phyloP scores from a whole-genome alignment of 2,329 filamentous ascomycete genomes.

The Whalleya microplaca region DNA sequence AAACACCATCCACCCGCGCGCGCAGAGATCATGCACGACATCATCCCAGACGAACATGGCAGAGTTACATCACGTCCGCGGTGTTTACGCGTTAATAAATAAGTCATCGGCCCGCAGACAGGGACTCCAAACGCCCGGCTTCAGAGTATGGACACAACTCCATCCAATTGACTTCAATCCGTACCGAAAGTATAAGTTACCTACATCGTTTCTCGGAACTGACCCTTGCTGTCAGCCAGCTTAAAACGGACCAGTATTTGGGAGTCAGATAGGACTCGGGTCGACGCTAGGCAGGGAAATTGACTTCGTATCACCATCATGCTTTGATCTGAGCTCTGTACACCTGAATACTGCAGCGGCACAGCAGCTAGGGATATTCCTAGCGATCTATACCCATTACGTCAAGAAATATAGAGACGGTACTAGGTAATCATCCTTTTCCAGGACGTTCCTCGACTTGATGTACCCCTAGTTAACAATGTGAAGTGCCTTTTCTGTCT shows the following conservation, averaged over 20 bases:
- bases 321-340: background rate
- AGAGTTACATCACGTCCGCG: background rate
- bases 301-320: background rate
- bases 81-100: background rate
- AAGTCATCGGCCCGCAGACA: background rate
- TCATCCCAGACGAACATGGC: conserved; percentile 10
- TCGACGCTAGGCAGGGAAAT: background rate
- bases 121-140: too few species aligned
- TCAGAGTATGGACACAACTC: background rate
- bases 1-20: background rate
- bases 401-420: background rate
- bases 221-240: background rate
- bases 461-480: background rate
- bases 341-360: too few species aligned
- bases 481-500: background rate
- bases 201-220: background rate
- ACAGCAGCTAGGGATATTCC: background rate
- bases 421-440: background rate
- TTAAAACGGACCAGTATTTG: background rate
- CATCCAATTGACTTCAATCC: background rate
- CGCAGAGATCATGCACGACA: conserved; percentile 14
- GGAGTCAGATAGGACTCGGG: background rate
- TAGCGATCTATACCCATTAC: background rate
- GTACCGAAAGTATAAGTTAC: background rate
- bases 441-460: background rate